Base-by-base conservation (phyloP, 1,284 basidiomycete genomes). In the Peniophora sp. region DNA sequence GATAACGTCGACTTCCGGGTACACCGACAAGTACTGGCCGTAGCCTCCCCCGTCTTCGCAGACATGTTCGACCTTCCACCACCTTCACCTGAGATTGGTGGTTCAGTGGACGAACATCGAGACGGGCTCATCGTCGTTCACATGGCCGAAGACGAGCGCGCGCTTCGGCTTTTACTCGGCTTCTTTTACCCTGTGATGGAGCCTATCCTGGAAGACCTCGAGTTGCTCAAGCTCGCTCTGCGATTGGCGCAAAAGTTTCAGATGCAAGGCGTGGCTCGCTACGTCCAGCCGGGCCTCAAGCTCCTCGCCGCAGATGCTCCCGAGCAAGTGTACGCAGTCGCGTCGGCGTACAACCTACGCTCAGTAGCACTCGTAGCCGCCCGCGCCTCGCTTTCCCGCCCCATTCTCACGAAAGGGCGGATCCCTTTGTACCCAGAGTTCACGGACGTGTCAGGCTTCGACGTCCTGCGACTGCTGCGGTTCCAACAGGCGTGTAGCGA, bases 161-260 rank as follows among this genome's bases (percentile, higher is more conserved):
- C 60, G 10, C 52, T 74, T 46, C 62, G 68, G 32, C 52, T 55
- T 35, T 59, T 74, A 18, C 62, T 74, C 49, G 58, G 64, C 23
- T 60, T 69, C 44, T 69, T 68, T 48, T 73, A 74, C 52, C 71
- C 73, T 6, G n/a, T n/a, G n/a, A 41, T 22, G n/a, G 39, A 41
- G 39, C 39, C 39, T 6, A n/a, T 9, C 9, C 15, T 41, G 9
- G 39, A 41, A 22, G 39, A 41, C 39, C 39, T 41, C 15, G n/a
- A 41, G 20, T n/a, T 17, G n/a, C 9, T 41, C 39, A 41, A 41
- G 20, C 15, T n/a, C 8, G 39, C 39, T 9, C 39, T 41, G 9
- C n/a, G n/a, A 9, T 9, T 41, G n/a, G 39, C n/a, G 39, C 39
- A 22, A 9, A 41, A 41, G 39, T 41, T 41, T 15, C 39, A 41